Evolutionary conservation across 768 basidiomycete genomes (phyloP), one percentile per base, ranked within the genome.

Genomic region (Jaapia argillacea): DNA sequence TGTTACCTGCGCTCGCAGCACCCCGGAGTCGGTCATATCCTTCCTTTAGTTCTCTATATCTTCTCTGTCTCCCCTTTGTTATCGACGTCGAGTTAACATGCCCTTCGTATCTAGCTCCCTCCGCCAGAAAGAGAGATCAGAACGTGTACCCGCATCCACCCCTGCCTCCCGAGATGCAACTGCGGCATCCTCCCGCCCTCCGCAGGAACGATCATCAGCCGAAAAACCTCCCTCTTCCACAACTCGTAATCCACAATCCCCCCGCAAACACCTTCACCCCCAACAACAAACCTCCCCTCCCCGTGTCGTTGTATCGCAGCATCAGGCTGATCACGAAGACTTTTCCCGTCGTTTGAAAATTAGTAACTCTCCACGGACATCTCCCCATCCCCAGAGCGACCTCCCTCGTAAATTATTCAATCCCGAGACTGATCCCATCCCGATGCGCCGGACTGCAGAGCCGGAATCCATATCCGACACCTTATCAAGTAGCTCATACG

Each of bases 281-380:
- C 55, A 54, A 35, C 54, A 52, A 1, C 50, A 52, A 16, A 47
- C 53, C 10, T 35, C 53, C 48, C 45, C 55, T 35, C 56, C 66
- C 36, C 60, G 64, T 40, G 51, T 61, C 48, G 38, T 63, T 44
- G 56, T 65, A 20, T 63, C 66, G 41, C 63, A 61, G 40, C 45
- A 58, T 26, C 79, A 83, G 41, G 69, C 80, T 5, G 81, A 85
- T 58, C 69, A 74, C 36, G 81, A 79, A 50, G 83, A 85, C 42
- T 87, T 87, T 56, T 79, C 76, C 36, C 77, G 85, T 20, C 65
- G 71, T 25, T 73, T 87, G 53, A 80, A 74, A 58, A 81, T 86
- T 16, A 83, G 84, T 4, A 61, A 71, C 26, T 49, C 54, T 62
- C 42, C 51, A 63, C 40, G 48, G 65, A 18, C 62, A 66, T 39